These are phyloP conservation scores for Rhododendron vialii DNA, from an alignment of 148 eudicot species.

Conservation along the genomic window DNA sequence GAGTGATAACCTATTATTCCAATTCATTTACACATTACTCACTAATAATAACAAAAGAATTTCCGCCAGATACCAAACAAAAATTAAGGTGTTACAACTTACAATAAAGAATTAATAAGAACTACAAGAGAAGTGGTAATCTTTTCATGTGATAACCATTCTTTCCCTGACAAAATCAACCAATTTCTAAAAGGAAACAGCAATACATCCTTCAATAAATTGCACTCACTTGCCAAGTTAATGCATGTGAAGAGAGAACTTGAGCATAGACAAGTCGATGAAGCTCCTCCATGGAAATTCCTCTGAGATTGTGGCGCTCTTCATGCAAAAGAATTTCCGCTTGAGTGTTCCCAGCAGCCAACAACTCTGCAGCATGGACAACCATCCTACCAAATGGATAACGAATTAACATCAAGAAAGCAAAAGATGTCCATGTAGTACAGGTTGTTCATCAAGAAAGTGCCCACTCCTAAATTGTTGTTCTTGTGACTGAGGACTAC, in stretches of 20 bases:
- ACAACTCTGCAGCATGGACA: conserved; percentile 84
- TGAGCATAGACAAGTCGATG: conserved; percentile 93
- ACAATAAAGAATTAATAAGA: background rate
- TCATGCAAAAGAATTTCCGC: conserved; percentile 71
- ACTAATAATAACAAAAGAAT: background rate
- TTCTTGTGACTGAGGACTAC: conserved; percentile 1
- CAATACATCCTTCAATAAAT: background rate
- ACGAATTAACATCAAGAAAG: background rate
- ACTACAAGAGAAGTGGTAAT: background rate
- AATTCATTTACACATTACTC: background rate
- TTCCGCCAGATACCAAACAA: background rate
- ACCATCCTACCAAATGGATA: conserved; percentile 67
- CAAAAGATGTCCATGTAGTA: background rate
- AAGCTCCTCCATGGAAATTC: conserved; percentile 90
- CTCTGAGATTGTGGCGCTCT: conserved; percentile 69
- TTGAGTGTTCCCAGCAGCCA: conserved; percentile 77
- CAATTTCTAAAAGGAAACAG: background rate
- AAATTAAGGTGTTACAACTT: background rate
- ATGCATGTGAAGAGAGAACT: conserved; percentile 88
- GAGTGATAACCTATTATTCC: background rate
- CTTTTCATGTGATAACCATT: background rate
- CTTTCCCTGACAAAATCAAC: background rate
- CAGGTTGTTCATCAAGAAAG: background rate
- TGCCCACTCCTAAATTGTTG: background rate
- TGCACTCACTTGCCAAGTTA: conserved; percentile 89